Evolutionary conservation across 345 rosid genomes (phyloP).

Genomic region (Populus alba): DNA sequence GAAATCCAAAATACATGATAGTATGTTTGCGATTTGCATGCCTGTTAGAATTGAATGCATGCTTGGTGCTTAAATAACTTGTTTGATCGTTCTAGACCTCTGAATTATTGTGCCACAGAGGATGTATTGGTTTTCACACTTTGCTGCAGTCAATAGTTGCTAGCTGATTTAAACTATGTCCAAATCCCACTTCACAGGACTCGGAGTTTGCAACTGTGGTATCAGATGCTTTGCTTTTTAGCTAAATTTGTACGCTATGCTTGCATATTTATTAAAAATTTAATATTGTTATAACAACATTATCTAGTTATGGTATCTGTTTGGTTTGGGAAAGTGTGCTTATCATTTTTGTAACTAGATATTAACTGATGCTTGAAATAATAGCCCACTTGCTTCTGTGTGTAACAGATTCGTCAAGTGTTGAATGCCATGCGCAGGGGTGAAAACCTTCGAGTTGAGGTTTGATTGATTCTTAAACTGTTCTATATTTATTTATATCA

Average conservation of each 20-base stretch:
- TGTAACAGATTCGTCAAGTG: conserved; percentile 76
- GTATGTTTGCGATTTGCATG: too few relatives aligned
- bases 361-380: conserved; percentile 4
- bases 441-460: conserved; percentile 71
- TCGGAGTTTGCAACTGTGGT: background rate
- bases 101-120: too few relatives aligned
- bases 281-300: background rate
- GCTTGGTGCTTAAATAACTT: background rate
- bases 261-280: background rate
- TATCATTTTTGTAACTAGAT: background rate
- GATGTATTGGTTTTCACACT: background rate
- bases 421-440: conserved; percentile 78
- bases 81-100: background rate
- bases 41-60: background rate
- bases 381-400: conserved; percentile 25
- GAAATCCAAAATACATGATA: background rate
- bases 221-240: background rate
- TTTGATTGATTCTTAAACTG: conserved; percentile 33
- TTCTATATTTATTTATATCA: background rate
- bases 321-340: background rate
- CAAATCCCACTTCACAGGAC: background rate
- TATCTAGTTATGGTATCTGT: background rate
- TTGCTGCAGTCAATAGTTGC: background rate
- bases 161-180: background rate
- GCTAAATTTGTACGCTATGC: background rate